Base-by-base conservation (phyloP, 306 rosid genomes). In the Quercus glauca region DNA sequence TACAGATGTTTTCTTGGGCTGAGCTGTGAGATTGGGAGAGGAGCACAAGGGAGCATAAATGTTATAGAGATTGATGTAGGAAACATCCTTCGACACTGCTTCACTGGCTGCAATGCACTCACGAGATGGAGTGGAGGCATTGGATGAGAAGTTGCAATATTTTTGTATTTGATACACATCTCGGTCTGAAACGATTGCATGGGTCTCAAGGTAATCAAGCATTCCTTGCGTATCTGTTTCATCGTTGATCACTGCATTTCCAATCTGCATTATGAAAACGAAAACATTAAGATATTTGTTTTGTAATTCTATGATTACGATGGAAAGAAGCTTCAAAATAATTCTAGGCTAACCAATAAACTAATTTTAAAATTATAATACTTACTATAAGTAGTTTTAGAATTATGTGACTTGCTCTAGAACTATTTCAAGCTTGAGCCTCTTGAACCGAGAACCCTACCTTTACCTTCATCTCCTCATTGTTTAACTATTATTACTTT, bases 181-280 rank as follows among this genome's bases (percentile, higher is more conserved):
- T 57, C 78, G 31, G 3, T 88, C 92, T 0, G 91, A 71, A 25
- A 90, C 79, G 3, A 93, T 59, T 6, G 91, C 97, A 71, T 93
- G 97, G 21, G 68, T 73, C 1, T 84, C 92, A 12, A 90, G 69
- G 73, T 49, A 93, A 79, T 93, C 97, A 14, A 80, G 89, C 88
- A 79, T 82, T 77, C 98, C 98, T 13, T 2, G 11, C 0, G 18
- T 2, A 41, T 93, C 97, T 14, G 93, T 91, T 55, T 83, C 88
- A 3, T 90, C 92, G 9, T 93, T 85, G 73, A 90, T 91, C 49
- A 81, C 93, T 81, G 97, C 91, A 41, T 93, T 93, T 19, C 98
- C 97, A 72, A 93, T 88, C 97, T 89, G 78, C 74, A 81, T 7
- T 23, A 73, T 33, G 11, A 5, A 37, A 4, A 19, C 4, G 55